Base-by-base conservation (phyloP, 108 stramenopile species). In the Pseudonitzschia delicatissima region DNA sequence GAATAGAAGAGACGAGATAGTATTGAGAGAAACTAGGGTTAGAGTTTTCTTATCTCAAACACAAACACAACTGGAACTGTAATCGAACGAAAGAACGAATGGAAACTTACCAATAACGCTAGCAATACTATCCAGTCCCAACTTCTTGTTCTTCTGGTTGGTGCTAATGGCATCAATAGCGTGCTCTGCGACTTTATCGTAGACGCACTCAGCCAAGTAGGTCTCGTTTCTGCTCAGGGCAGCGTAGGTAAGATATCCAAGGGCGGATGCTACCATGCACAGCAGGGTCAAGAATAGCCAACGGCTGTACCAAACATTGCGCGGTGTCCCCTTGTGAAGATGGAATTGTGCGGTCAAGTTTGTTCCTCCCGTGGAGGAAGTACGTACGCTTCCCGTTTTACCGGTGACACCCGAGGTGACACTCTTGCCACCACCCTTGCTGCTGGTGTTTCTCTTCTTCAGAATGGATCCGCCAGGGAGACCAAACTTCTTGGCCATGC, bases 201-300 rank as follows among this genome's bases (percentile, higher is more conserved):
- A 55, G 13, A 55, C 53, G 17, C 53, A 31, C 28, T 55, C 32
- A 17, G 53, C 32, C 32, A 55, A 33, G 9, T 17, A 5, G 6
- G 53, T 55, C n/a, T 55, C 53, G 17, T 55, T 55, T 17, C 6
- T 17, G 17, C 28, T 27, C 9, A 55, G 53, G 18, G 8, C 11
- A 15, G 7, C 12, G 53, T 33, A 55, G 29, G 53, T 55, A 7
- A 55, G 7, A 15, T 55, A 55, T 33, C 53, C 53, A 4, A 55
- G 32, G 11, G 53, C 26, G 4, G n/a, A 7, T 2, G 53, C 53
- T 11, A 55, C 53, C 32, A 55, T 17, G 11, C 29, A 33, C 32
- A 55, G 53, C 11, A 55, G 32, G 3, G 53, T 55, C 5, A 55
- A 55, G 31, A 55, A 55, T 6, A 55, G 32, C 53, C 53, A 55